A percentile compares a stretch with the other conserved stretches of the same genome.
phyloP scores from a whole-genome alignment of 768 basidiomycete genomes.

The Psilocybe tampanensis region DNA sequence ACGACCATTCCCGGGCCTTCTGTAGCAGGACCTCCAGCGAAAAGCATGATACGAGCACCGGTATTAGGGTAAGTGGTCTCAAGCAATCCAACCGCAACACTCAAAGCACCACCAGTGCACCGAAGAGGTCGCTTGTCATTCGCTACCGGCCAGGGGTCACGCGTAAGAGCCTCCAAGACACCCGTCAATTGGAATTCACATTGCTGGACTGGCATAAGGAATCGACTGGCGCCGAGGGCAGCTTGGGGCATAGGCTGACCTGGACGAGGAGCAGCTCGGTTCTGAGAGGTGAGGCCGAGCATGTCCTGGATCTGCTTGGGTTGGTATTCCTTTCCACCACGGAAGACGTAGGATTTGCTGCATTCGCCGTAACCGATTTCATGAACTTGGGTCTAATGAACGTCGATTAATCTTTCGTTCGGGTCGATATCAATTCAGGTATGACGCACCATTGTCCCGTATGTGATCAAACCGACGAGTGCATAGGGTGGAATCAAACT shows the following conservation, averaged over 20 bases:
- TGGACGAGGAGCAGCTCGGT: conserved; percentile 84
- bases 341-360: conserved; percentile 98
- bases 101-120: conserved; percentile 94
- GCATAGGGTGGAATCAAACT: conserved; percentile 93
- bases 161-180: conserved; percentile 83
- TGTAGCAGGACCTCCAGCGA: conserved; percentile 93
- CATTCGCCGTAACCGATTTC: conserved; percentile 97
- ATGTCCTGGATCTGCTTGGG: conserved; percentile 99
- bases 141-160: conserved; percentile 97
- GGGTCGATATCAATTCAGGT: conserved; percentile 19
- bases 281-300: conserved; percentile 84
- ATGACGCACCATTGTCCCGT: conserved; percentile 87
- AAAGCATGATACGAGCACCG: conserved; percentile 95
- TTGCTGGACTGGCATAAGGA: conserved; percentile 89
- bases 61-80: conserved; percentile 98
- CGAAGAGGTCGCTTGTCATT: conserved; percentile 90
- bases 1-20: conserved; percentile 99
- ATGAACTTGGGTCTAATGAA: conserved; percentile 92
- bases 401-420: conserved; percentile 61
- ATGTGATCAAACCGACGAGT: conserved; percentile 95
- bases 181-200: conserved; percentile 96
- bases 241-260: conserved; percentile 86
- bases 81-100: conserved; percentile 89
- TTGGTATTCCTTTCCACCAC: conserved; percentile 95
- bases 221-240: conserved; percentile 84